Percentiles rank a stretch among this genome's conserved stretches.
These are phyloP conservation scores for Saturnispora besseyi DNA, from an alignment of 805 yeast genomes.

Conservation along the genomic window DNA sequence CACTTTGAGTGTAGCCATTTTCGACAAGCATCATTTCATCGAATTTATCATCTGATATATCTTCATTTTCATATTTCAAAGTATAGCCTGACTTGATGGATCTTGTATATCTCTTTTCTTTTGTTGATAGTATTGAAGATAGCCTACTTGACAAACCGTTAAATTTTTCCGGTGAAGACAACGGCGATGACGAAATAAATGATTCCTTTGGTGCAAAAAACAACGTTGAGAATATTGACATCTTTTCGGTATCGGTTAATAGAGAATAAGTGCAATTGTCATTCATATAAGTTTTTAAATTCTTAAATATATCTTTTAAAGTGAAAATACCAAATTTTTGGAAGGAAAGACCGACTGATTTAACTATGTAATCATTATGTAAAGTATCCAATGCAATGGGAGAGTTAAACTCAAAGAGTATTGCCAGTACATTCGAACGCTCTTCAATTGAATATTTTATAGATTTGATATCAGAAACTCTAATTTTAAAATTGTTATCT, in stretches of 20 bases:
- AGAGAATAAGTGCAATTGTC: neutral
- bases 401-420: neutral
- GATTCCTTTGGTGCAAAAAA: neutral
- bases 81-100: constrained; percentile 6
- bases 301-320: neutral
- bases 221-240: neutral
- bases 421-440: neutral
- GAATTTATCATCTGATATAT: constrained; percentile 13
- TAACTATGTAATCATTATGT: neutral
- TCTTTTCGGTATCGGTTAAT: neutral
- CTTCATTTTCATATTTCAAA: constrained; percentile 8
- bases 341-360: neutral
- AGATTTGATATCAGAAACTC: neutral
- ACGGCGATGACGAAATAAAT: neutral
- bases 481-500: neutral
- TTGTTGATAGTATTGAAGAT: neutral
- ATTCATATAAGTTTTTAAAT: neutral
- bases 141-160: neutral
- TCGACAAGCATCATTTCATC: constrained; percentile 35
- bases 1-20: constrained; percentile 22
- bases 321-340: neutral
- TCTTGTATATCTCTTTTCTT: constrained; percentile 2
- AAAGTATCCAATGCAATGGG: neutral
- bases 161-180: neutral
- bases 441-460: neutral